phyloP scores from a whole-genome alignment of 2,329 filamentous ascomycete species.

The Thermothelomyces thermophilus region DNA sequence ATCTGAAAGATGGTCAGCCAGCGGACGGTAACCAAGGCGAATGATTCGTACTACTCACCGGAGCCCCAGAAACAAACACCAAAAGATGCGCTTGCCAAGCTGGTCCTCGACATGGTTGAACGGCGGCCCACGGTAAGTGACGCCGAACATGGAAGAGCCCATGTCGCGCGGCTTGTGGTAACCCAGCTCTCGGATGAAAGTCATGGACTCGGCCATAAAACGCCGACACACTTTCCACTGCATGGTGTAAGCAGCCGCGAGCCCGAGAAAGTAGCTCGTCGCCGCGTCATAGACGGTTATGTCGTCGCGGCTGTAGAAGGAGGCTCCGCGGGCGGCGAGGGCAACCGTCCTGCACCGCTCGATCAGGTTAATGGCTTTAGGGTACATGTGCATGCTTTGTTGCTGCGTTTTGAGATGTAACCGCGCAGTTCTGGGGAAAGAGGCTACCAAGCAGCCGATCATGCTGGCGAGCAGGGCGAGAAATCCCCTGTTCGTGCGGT shows the following conservation, averaged over 20 bases:
- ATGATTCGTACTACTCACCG: conserved; percentile 44
- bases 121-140: conserved; percentile 31
- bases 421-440: conserved; percentile 65
- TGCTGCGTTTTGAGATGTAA: conserved; percentile 59
- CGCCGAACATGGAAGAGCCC: conserved; percentile 23
- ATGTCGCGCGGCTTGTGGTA: conserved; percentile 50
- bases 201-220: conserved; percentile 67
- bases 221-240: conserved; percentile 61
- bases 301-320: conserved; percentile 41
- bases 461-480: conserved; percentile 67
- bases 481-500: conserved; percentile 60
- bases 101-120: conserved; percentile 68
- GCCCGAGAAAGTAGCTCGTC: conserved; percentile 68
- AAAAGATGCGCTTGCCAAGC: conserved; percentile 74
- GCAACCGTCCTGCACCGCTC: conserved; percentile 65
- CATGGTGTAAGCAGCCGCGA: conserved; percentile 61
- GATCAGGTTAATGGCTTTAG: conserved; percentile 62
- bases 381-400: conserved; percentile 57
- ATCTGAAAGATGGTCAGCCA: conserved; percentile 38
- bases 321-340: conserved; percentile 57
- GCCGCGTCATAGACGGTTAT: conserved; percentile 52
- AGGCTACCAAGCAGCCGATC: conserved; percentile 66
- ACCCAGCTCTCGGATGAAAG: conserved; percentile 60
- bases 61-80: conserved; percentile 70
- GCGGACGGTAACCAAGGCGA: neutral